Evolutionary conservation across 2,329 filamentous ascomycete species (phyloP).

Genomic region (Juglanconis oblonga): DNA sequence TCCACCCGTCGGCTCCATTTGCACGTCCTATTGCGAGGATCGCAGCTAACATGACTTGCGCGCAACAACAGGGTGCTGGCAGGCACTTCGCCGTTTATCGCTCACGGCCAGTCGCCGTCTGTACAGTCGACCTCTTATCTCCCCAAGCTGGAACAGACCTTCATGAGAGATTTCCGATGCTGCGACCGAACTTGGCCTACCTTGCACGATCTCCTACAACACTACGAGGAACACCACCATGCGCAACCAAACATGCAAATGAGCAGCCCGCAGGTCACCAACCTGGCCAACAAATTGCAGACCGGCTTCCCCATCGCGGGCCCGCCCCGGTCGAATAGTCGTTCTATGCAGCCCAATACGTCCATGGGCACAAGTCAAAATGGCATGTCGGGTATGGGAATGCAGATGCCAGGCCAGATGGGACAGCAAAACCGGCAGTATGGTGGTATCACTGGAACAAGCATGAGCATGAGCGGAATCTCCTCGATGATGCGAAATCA

Average conservation of each 20-base stretch:
- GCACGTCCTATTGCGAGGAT: not conserved
- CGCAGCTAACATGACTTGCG: conserved; percentile 27
- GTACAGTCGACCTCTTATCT: conserved; percentile 96
- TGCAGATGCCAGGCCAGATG: conserved; percentile 22
- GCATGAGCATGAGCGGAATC: conserved; percentile 31
- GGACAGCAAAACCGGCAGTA: conserved; percentile 31
- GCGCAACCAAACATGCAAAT: conserved; percentile 51
- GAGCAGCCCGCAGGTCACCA: conserved; percentile 30
- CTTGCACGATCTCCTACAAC: conserved; percentile 89
- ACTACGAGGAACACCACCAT: conserved; percentile 94
- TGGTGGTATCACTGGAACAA: conserved; percentile 23
- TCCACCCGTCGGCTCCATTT: not conserved
- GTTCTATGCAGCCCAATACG: conserved; percentile 12
- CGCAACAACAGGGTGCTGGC: conserved; percentile 73
- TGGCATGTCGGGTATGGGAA: conserved; percentile 16
- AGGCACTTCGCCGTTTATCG: conserved; percentile 89
- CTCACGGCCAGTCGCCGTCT: conserved; percentile 77
- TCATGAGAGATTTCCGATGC: conserved; percentile 96
- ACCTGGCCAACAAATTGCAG: conserved; percentile 10
- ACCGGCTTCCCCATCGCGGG: conserved; percentile 11
- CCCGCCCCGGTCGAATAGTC: conserved; percentile 13
- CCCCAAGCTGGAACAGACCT: conserved; percentile 93
- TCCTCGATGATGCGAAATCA: conserved; percentile 44
- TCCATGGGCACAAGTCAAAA: conserved; percentile 14
- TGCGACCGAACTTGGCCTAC: conserved; percentile 87